A percentile compares a stretch with the other conserved stretches of the same genome.
These are phyloP conservation scores for Diplotaxis tenuifolia DNA, from an alignment of 345 rosid genomes.

Conservation along the genomic window DNA sequence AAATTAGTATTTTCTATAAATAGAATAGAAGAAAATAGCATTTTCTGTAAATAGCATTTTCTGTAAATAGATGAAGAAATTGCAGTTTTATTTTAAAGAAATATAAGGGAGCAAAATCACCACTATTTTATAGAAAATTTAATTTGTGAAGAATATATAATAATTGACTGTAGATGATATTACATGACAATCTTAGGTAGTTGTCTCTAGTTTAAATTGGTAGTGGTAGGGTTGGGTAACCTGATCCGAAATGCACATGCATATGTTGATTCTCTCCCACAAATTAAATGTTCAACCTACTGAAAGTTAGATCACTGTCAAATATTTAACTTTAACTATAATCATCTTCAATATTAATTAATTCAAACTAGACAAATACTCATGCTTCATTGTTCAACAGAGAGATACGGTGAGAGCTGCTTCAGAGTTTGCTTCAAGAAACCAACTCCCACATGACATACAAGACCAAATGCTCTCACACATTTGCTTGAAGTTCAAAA, in stretches of 20 bases:
- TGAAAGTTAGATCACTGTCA: neutral
- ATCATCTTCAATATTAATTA: neutral
- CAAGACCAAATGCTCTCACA: conserved; percentile 91
- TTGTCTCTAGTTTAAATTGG: neutral
- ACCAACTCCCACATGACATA: conserved; percentile 70
- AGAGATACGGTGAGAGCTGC: conserved; percentile 82
- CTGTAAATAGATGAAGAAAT: neutral
- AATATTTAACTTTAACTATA: neutral
- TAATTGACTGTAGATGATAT: neutral
- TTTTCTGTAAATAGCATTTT: neutral
- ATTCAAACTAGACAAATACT: neutral
- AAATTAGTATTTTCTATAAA: neutral
- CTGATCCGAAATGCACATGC: neutral
- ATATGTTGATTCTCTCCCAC: neutral
- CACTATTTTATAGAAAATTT: neutral
- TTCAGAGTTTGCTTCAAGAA: conserved; percentile 81
- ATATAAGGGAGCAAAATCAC: neutral
- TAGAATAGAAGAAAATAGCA: neutral
- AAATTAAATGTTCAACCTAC: neutral
- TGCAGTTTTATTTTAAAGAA: neutral
- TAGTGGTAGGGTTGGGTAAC: neutral
- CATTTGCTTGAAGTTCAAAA: conserved; percentile 82
- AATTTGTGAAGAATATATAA: neutral
- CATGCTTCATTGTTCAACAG: conserved; percentile 40
- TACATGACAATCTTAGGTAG: neutral